Evolutionary conservation across 106 monocot genomes (phyloP).

Genomic region (Dendrobium nobile): DNA sequence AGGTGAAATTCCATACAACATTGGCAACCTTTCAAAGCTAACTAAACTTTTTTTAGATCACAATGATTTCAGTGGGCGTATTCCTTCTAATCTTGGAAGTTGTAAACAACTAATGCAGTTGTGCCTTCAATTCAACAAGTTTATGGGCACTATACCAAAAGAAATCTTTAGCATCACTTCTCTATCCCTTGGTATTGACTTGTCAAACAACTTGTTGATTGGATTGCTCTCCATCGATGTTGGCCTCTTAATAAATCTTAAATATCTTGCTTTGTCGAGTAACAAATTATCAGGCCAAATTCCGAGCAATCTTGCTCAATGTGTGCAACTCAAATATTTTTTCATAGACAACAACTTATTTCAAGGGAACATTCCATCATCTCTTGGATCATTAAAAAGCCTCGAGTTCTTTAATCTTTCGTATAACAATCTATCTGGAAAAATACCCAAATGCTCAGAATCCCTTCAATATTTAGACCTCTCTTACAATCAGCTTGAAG

Average conservation of each 20-base stretch:
- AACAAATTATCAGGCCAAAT: too few relatives aligned
- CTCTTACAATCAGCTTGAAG: too few relatives aligned
- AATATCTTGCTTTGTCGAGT: not conserved
- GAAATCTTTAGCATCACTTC: not conserved
- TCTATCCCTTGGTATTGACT: not conserved
- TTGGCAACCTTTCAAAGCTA: not conserved
- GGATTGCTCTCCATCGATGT: slow-evolving; percentile 7
- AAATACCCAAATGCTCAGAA: too few relatives aligned
- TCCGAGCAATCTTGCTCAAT: too few relatives aligned
- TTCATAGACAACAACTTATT: too few relatives aligned
- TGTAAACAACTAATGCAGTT: not conserved
- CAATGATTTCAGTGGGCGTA: not conserved
- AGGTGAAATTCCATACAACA: not conserved
- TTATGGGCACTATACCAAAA: not conserved
- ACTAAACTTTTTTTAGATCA: not conserved
- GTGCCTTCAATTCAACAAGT: not conserved
- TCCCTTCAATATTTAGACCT: too few relatives aligned
- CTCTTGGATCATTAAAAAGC: not conserved
- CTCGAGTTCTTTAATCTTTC: slow-evolving; percentile 12
- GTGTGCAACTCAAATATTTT: too few relatives aligned
- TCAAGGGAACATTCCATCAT: too few relatives aligned
- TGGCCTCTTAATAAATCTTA: not conserved
- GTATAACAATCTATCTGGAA: slow-evolving; percentile 9
- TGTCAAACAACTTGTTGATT: slow-evolving; percentile 8
- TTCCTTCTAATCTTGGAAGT: not conserved